These are phyloP conservation scores for Boletus bicolor DNA, from an alignment of 768 basidiomycete genomes.

Conservation along the genomic window DNA sequence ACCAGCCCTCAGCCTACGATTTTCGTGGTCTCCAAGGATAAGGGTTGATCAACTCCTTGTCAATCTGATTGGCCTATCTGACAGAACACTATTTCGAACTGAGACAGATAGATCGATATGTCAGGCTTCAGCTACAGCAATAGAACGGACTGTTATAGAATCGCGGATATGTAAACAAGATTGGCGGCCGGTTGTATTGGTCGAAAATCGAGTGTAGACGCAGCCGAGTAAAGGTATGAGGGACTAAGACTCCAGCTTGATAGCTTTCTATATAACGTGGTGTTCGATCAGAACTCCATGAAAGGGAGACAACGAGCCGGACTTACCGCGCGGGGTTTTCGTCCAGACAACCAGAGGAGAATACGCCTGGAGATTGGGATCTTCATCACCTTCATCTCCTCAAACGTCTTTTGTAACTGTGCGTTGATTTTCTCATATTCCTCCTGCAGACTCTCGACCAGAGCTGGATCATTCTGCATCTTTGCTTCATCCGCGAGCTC, in stretches of 20 bases:
- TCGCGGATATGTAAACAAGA: background rate
- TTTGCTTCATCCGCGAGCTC: slow-evolving; percentile 20
- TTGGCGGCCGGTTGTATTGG: too few relatives aligned
- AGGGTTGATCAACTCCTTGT: too few relatives aligned
- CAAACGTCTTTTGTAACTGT: slow-evolving; percentile 18
- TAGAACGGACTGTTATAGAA: background rate
- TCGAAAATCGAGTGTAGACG: background rate
- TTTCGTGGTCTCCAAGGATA: too few relatives aligned
- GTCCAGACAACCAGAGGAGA: slow-evolving; percentile 2
- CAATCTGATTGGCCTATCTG: too few relatives aligned
- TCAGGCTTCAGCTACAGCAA: background rate
- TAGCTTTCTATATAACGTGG: background rate
- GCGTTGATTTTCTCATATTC: slow-evolving; percentile 11
- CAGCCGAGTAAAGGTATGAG: background rate
- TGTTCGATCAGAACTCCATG: background rate
- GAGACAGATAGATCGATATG: background rate
- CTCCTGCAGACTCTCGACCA: slow-evolving; percentile 9
- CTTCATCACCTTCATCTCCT: slow-evolving; percentile 20
- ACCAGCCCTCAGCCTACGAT: too few relatives aligned
- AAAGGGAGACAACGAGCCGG: background rate
- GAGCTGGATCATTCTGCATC: slow-evolving; percentile 4
- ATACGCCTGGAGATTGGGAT: slow-evolving; percentile 13
- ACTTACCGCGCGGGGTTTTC: slow-evolving; percentile 13
- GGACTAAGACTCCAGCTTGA: background rate
- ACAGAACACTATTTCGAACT: too few relatives aligned